phyloP scores from a whole-genome alignment of 192 early-diverging fungal genomes.

The Physocladia obscura region DNA sequence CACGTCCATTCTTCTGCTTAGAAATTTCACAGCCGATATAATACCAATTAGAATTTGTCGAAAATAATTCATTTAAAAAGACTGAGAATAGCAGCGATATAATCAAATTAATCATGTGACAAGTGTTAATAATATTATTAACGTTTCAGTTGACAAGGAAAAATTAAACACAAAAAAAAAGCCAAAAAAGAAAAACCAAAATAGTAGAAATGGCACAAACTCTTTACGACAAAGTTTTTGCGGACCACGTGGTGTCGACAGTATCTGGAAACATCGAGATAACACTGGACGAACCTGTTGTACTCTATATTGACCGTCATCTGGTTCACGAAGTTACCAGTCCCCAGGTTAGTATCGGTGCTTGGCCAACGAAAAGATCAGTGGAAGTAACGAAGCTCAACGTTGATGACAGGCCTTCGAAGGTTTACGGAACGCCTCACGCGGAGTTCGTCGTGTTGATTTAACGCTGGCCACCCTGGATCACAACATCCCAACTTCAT shows the following conservation, averaged over 20 bases:
- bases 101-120: too few relatives aligned
- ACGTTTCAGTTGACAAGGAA: too few relatives aligned
- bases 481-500: conserved; percentile 65
- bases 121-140: too few relatives aligned
- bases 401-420: conserved; percentile 59
- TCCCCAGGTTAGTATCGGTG: conserved; percentile 46
- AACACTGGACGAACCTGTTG: conserved; percentile 55
- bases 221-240: conserved; percentile 72
- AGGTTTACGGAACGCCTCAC: conserved; percentile 57
- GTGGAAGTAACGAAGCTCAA: neutral
- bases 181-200: too few relatives aligned
- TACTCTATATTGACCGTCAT: conserved; percentile 73
- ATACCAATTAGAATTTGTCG: too few relatives aligned
- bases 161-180: too few relatives aligned
- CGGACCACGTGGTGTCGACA: conserved; percentile 57
- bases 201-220: too few relatives aligned
- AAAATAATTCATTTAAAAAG: too few relatives aligned
- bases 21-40: too few relatives aligned
- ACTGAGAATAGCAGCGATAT: too few relatives aligned
- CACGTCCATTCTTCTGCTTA: too few relatives aligned
- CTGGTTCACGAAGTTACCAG: conserved; percentile 71
- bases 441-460: conserved; percentile 60
- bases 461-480: conserved; percentile 69
- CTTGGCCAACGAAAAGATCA: too few relatives aligned
- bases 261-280: conserved; percentile 15